Evolutionary conservation across 768 basidiomycete genomes (phyloP).

Genomic region (Rhodotorula taiwanensis): DNA sequence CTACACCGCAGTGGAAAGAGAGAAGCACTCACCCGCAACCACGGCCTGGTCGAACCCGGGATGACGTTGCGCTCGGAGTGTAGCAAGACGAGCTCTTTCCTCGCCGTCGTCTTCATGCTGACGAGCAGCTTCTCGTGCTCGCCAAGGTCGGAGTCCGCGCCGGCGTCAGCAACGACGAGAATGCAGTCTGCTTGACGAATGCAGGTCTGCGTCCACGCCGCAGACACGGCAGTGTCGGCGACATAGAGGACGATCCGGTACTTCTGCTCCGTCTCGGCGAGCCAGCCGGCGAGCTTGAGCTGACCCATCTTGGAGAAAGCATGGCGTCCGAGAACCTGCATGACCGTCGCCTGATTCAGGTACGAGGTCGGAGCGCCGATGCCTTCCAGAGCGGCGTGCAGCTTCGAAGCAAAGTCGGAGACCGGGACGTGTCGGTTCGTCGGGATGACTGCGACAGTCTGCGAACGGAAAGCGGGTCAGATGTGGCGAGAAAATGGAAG

Average conservation of each 20-base stretch:
- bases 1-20: too few relatives aligned
- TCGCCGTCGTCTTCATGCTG: slow-evolving; percentile 95
- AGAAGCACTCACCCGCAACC: slow-evolving; percentile 66
- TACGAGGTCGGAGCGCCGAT: slow-evolving; percentile 90
- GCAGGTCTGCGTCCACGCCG: slow-evolving; percentile 97
- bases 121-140: slow-evolving; percentile 90
- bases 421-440: slow-evolving; percentile 80
- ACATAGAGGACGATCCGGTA: slow-evolving; percentile 92
- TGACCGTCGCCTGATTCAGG: slow-evolving; percentile 88
- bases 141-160: slow-evolving; percentile 72
- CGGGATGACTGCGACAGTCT: slow-evolving; percentile 89
- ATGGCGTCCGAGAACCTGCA: slow-evolving; percentile 83
- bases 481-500: neutral
- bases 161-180: slow-evolving; percentile 88
- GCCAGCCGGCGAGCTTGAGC: slow-evolving; percentile 86
- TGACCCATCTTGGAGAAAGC: slow-evolving; percentile 96
- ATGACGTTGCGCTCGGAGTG: slow-evolving; percentile 83
- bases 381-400: slow-evolving; percentile 78
- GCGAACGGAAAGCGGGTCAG: slow-evolving; percentile 43
- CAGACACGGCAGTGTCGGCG: slow-evolving; percentile 87
- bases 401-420: slow-evolving; percentile 78
- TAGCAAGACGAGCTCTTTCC: slow-evolving; percentile 89
- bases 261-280: slow-evolving; percentile 85
- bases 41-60: slow-evolving; percentile 87
- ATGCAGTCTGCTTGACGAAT: slow-evolving; percentile 95